phyloP scores from a whole-genome alignment of 495 filamentous ascomycete genomes.

The Glarea lozoyensis region DNA sequence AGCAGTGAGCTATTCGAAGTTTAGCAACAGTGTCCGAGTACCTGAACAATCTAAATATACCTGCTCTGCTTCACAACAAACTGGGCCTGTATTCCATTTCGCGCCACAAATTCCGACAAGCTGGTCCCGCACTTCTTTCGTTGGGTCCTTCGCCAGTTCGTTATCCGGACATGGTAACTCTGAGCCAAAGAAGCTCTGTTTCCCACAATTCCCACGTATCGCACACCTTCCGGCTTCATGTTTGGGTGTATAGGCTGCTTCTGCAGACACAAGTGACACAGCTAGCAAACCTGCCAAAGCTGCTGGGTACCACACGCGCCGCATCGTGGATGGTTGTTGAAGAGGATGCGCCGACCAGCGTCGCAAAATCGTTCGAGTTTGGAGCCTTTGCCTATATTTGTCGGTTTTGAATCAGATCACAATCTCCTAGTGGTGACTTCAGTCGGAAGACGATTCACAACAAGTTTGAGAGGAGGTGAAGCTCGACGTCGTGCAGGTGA shows the following conservation, averaged over 20 bases:
- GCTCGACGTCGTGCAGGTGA: too few relatives aligned
- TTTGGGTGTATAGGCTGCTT: slow-evolving; percentile 42
- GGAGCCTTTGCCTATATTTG: too few relatives aligned
- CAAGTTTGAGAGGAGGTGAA: too few relatives aligned
- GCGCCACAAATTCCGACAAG: slow-evolving; percentile 78
- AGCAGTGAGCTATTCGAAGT: slow-evolving; percentile 53
- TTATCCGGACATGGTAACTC: slow-evolving; percentile 95
- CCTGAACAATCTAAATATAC: slow-evolving; percentile 29
- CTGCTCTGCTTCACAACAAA: slow-evolving; percentile 82
- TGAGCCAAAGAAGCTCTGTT: slow-evolving; percentile 75
- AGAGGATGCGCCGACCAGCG: background rate
- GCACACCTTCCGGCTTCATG: slow-evolving; percentile 90
- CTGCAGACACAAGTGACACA: slow-evolving; percentile 10
- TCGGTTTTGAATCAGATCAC: too few relatives aligned
- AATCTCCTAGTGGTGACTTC: too few relatives aligned
- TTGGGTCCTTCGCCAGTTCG: slow-evolving; percentile 64
- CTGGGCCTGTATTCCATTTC: slow-evolving; percentile 70
- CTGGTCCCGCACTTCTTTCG: slow-evolving; percentile 57
- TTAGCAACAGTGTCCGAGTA: slow-evolving; percentile 1
- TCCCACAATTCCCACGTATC: slow-evolving; percentile 84
- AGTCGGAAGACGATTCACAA: too few relatives aligned
- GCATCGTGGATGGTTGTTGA: slow-evolving; percentile 13
- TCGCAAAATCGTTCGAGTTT: background rate
- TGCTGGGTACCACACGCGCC: slow-evolving; percentile 12
- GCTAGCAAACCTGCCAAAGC: slow-evolving; percentile 10